Percentiles rank a stretch among this genome's conserved stretches.
Conservation (phyloP, 306 rosid species). For the Casuarina glauca region DNA sequence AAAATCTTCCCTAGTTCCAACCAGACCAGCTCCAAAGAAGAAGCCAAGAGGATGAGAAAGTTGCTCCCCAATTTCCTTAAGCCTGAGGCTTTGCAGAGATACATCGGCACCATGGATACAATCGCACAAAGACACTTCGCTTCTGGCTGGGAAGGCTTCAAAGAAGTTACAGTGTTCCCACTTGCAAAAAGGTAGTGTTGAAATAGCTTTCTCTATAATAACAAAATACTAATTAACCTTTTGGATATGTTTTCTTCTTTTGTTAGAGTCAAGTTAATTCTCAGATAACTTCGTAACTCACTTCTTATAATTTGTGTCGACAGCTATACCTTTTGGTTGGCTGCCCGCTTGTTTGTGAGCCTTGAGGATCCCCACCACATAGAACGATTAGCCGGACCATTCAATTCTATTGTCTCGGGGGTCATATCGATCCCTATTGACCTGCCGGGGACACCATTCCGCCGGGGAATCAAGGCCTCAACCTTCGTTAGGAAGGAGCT, state of each 20-base stretch:
- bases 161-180: conserved; percentile 54
- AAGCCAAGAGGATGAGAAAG: conserved; percentile 70
- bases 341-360: conserved; percentile 71
- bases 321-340: conserved; percentile 78
- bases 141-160: conserved; percentile 56
- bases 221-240: too few relatives aligned
- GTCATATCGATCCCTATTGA: conserved; percentile 71
- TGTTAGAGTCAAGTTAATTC: too few relatives aligned
- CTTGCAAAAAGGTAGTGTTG: conserved; percentile 50
- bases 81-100: conserved; percentile 78
- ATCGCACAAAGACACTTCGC: conserved; percentile 60
- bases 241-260: too few relatives aligned
- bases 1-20: conserved; percentile 61
- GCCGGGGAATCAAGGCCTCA: conserved; percentile 62
- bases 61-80: conserved; percentile 73
- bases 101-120: conserved; percentile 69
- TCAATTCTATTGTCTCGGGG: conserved; percentile 50
- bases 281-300: too few relatives aligned
- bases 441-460: conserved; percentile 77
- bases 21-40: conserved; percentile 45
- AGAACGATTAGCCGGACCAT: conserved; percentile 47
- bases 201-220: not conserved
- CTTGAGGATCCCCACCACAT: conserved; percentile 56
- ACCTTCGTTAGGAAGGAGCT: conserved; percentile 56
- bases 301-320: not conserved